These are phyloP conservation scores for Solanum sparsipilum DNA, from an alignment of 257 asterid genomes.

Conservation along the genomic window DNA sequence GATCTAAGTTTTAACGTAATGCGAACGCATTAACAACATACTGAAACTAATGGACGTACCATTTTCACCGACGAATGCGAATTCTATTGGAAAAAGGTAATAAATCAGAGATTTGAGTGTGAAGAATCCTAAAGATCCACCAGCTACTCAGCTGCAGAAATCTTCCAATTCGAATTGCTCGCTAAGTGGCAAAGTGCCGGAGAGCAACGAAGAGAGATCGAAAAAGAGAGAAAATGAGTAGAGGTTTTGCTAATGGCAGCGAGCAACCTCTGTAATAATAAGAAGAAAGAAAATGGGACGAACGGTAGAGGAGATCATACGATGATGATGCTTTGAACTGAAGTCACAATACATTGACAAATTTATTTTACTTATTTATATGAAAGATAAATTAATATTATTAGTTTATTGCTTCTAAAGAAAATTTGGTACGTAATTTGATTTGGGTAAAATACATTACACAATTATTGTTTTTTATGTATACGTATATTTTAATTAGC, in stretches of 20 bases:
- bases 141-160: background rate
- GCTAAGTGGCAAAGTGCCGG: conserved; percentile 1
- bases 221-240: background rate
- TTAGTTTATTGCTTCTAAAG: background rate
- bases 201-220: background rate
- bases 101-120: background rate
- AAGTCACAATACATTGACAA: background rate
- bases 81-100: background rate
- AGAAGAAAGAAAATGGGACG: background rate
- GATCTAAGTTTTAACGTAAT: background rate
- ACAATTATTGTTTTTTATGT: background rate
- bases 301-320: background rate
- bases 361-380: background rate
- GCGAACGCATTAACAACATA: background rate
- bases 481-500: too few relatives aligned
- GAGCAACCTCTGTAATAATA: conserved; percentile 7
- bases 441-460: background rate
- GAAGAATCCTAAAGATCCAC: background rate
- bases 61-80: background rate
- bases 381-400: background rate
- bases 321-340: conserved; percentile 4
- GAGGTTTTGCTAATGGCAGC: conserved; percentile 13
- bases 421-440: background rate
- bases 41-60: background rate
- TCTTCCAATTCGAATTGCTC: background rate